A percentile compares a stretch with the other conserved stretches of the same genome.
Evolutionary conservation across 78 protist species (phyloP).

Genomic region (Planoprotostelium fungivorum): DNA sequence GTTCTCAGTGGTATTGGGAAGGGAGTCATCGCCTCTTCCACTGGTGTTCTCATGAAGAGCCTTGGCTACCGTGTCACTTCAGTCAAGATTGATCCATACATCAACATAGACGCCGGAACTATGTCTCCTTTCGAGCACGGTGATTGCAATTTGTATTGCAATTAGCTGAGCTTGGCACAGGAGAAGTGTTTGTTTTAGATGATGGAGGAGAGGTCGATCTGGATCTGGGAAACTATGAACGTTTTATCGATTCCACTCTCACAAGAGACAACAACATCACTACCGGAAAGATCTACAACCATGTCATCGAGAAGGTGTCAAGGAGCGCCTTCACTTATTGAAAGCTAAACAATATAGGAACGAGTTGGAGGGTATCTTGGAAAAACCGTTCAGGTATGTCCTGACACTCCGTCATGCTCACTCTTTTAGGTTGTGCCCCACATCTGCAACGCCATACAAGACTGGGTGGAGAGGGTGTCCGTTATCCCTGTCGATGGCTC

Average conservation of each 20-base stretch:
- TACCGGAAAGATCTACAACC: slow-evolving; percentile 94
- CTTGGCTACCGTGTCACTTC: slow-evolving; percentile 69
- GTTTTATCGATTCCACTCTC: slow-evolving; percentile 80
- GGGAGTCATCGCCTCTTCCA: slow-evolving; percentile 77
- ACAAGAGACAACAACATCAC: slow-evolving; percentile 94
- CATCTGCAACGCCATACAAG: slow-evolving; percentile 82
- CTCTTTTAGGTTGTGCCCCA: slow-evolving; percentile 98
- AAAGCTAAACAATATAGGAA: too few relatives aligned
- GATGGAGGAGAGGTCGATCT: slow-evolving; percentile 97
- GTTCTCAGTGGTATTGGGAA: slow-evolving; percentile 89
- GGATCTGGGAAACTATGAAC: slow-evolving; percentile 98
- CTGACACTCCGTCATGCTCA: too few relatives aligned
- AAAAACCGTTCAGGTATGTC: slow-evolving; percentile 98
- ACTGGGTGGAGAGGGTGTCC: slow-evolving; percentile 93
- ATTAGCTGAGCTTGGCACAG: neutral
- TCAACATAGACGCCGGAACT: slow-evolving; percentile 86
- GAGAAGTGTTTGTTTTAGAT: slow-evolving; percentile 58
- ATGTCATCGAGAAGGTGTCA: slow-evolving; percentile 74
- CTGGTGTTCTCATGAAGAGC: slow-evolving; percentile 69
- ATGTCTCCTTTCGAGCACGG: slow-evolving; percentile 92
- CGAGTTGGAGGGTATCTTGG: slow-evolving; percentile 96
- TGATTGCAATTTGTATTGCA: too few relatives aligned
- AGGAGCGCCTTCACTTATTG: too few relatives aligned
- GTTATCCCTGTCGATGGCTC: slow-evolving; percentile 74
- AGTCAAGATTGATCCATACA: slow-evolving; percentile 84